Conservation (phyloP, 2,329 filamentous ascomycete species). For the Alternaria ethzedia region DNA sequence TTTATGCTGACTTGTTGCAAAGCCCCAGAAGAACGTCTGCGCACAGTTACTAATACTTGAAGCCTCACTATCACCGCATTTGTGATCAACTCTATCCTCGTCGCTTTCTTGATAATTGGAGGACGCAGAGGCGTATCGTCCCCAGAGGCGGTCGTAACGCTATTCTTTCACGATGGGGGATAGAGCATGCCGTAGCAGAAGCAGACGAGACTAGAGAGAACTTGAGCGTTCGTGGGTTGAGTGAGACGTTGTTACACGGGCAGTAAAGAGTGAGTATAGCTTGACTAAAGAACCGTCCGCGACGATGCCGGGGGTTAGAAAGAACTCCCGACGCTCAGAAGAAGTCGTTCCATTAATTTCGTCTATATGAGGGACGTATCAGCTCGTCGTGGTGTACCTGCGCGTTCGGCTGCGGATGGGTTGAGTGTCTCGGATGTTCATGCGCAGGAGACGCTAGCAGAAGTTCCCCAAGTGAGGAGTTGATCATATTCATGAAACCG, state of each 20-base stretch:
- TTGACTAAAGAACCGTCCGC: neutral
- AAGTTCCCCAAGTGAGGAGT: too few relatives aligned
- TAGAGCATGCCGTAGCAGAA: neutral
- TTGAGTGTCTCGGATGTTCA: too few relatives aligned
- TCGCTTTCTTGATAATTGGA: neutral
- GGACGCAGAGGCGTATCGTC: neutral
- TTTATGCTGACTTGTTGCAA: neutral
- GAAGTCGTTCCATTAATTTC: neutral
- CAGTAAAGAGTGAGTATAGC: neutral
- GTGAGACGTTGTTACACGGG: neutral
- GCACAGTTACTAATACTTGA: neutral
- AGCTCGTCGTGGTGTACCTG: too few relatives aligned
- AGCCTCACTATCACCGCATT: neutral
- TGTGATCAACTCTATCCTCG: neutral
- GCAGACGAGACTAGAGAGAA: neutral
- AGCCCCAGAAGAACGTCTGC: neutral
- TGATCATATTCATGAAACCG: too few relatives aligned
- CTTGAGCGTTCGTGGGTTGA: neutral
- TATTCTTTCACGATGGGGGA: neutral
- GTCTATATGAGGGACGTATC: neutral
- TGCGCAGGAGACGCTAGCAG: too few relatives aligned
- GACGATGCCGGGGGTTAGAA: neutral
- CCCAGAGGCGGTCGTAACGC: neutral
- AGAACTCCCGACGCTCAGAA: neutral
- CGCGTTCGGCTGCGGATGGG: too few relatives aligned